Percentiles rank a stretch among this genome's conserved stretches.
These are phyloP conservation scores for Priceomyces castillae DNA, from an alignment of 805 yeast species.

Conservation along the genomic window DNA sequence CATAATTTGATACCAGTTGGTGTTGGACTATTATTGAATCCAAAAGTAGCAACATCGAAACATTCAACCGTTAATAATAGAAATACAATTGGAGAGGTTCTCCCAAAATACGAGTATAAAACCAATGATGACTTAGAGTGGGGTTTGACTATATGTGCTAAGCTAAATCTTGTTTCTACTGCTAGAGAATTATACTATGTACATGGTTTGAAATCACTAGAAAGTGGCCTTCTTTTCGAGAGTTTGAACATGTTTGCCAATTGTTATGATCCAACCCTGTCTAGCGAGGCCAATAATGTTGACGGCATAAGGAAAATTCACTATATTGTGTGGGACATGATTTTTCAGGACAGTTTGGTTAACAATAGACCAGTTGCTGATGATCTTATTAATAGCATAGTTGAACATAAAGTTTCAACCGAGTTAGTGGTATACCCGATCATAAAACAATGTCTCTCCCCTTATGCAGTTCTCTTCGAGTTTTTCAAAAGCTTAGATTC, in stretches of 20 bases:
- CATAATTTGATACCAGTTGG: constrained; percentile 64
- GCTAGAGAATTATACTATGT: constrained; percentile 53
- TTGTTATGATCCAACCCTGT: constrained; percentile 48
- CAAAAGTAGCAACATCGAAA: constrained; percentile 43
- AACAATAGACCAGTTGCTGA: constrained; percentile 56
- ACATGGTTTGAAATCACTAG: constrained; percentile 46
- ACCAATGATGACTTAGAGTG: constrained; percentile 79
- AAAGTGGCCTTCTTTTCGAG: constrained; percentile 58
- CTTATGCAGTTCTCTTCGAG: constrained; percentile 61
- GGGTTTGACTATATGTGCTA: constrained; percentile 71
- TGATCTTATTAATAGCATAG: constrained; percentile 50
- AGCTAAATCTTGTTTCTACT: constrained; percentile 57
- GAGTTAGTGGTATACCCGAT: constrained; percentile 47
- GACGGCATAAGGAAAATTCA: constrained; percentile 45
- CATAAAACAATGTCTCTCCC: constrained; percentile 66
- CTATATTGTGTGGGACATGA: constrained; percentile 53
- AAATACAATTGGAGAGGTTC: constrained; percentile 49
- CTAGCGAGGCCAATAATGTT: constrained; percentile 13
- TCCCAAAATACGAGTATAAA: constrained; percentile 59
- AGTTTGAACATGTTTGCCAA: constrained; percentile 62
- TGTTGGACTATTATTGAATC: constrained; percentile 53
- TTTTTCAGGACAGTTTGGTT: constrained; percentile 59
- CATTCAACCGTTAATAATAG: constrained; percentile 31
- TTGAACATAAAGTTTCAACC: constrained; percentile 32
- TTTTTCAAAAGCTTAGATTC: constrained; percentile 36